Evolutionary conservation across 139 green algal genomes (phyloP).

Genomic region (Tetraselmis striata): DNA sequence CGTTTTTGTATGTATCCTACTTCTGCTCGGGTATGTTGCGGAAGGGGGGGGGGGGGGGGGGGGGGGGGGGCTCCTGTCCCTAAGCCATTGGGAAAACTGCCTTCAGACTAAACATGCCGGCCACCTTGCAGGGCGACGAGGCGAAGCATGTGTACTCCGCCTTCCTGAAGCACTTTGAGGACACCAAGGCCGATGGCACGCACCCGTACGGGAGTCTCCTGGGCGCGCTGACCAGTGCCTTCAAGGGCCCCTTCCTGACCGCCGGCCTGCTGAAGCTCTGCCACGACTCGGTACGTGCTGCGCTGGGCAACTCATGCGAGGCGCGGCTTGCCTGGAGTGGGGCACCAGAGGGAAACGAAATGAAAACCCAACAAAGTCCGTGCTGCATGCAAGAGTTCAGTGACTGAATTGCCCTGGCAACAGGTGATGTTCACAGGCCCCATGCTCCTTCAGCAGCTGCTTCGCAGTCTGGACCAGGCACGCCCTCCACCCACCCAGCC

Average conservation of each 20-base stretch:
- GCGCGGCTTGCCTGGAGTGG: no score
- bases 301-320: no score
- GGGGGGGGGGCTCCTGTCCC: no score
- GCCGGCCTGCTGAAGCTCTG: constrained; percentile 65
- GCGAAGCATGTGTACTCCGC: constrained; percentile 25
- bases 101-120: no score
- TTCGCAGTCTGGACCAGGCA: constrained; percentile 31
- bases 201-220: background rate
- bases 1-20: background rate
- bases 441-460: constrained; percentile 64
- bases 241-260: constrained; percentile 27
- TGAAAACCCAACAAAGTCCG: no score
- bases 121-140: constrained; percentile 43
- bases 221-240: constrained; percentile 13
- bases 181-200: constrained; percentile 24
- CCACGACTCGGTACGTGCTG: constrained; percentile 48
- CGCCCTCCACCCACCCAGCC: background rate
- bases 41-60: no score
- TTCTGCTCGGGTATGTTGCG: no score
- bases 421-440: constrained; percentile 69
- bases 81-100: no score
- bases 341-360: no score
- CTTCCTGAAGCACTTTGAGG: constrained; percentile 41
- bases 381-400: no score
- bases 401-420: no score